These are phyloP conservation scores for Arachnomyces sp. DNA, from an alignment of 2,329 filamentous ascomycete genomes.

Conservation along the genomic window DNA sequence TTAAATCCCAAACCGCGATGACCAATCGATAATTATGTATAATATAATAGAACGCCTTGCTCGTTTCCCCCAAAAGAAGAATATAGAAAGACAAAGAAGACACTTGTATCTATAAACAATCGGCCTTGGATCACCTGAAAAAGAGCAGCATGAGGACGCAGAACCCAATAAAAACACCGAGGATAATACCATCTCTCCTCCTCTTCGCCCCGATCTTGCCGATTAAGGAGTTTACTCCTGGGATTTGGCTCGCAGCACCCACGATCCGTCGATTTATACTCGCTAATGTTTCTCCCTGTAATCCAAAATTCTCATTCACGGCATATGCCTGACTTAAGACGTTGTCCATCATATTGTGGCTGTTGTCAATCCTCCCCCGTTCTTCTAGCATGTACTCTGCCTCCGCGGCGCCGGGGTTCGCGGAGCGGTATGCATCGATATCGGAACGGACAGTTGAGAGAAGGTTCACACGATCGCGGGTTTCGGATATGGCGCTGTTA, in stretches of 20 bases:
- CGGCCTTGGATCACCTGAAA: conserved; percentile 50
- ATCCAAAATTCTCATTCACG: conserved; percentile 80
- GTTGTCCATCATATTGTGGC: conserved; percentile 79
- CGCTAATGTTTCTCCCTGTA: conserved; percentile 79
- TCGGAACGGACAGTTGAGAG: conserved; percentile 82
- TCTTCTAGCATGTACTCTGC: conserved; percentile 97
- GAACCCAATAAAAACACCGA: conserved; percentile 83
- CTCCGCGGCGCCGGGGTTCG: conserved; percentile 74
- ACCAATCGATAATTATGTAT: conserved; percentile 5
- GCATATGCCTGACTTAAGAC: conserved; percentile 94
- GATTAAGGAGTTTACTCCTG: conserved; percentile 87
- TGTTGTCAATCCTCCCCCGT: conserved; percentile 75
- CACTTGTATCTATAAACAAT: conserved; percentile 4
- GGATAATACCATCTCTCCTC: conserved; percentile 86
- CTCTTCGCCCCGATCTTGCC: conserved; percentile 90
- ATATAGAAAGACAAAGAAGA: conserved; percentile 9
- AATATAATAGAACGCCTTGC: conserved; percentile 10
- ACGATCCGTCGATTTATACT: conserved; percentile 89
- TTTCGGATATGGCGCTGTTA: conserved; percentile 63
- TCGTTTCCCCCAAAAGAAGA: conserved; percentile 3
- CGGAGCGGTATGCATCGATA: conserved; percentile 78
- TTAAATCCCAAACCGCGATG: too few relatives aligned
- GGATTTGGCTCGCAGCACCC: conserved; percentile 79
- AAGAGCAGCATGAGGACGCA: conserved; percentile 84
- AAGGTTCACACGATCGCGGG: conserved; percentile 81